A percentile compares a stretch with the other conserved stretches of the same genome.
Conservation (phyloP, 2,329 filamentous ascomycete species). For the Fusarium mexicanum region DNA sequence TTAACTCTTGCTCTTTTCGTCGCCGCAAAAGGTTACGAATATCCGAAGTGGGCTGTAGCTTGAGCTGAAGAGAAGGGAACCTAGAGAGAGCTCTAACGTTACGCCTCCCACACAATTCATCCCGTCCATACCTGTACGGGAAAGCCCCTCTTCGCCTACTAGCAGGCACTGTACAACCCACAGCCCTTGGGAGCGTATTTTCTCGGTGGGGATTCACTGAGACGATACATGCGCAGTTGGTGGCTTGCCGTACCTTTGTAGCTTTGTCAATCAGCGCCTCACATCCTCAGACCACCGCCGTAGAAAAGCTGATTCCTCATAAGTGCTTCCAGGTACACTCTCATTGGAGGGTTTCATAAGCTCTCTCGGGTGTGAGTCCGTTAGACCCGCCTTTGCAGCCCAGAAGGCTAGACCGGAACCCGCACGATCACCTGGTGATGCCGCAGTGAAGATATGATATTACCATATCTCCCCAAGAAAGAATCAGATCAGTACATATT, state of each 20-base stretch:
- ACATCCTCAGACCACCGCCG: slow-evolving; percentile 35
- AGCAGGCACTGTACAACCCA: slow-evolving; percentile 15
- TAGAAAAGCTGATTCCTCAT: slow-evolving; percentile 6
- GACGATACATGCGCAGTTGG: slow-evolving; percentile 14
- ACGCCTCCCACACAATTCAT: slow-evolving; percentile 5
- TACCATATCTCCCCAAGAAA: neutral
- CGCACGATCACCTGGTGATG: slow-evolving; percentile 13
- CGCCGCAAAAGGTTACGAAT: slow-evolving; percentile 13
- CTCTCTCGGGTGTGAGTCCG: slow-evolving; percentile 20
- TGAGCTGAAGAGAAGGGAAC: slow-evolving; percentile 29
- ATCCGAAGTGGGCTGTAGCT: slow-evolving; percentile 36
- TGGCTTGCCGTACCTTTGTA: slow-evolving; percentile 16
- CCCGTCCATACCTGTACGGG: neutral
- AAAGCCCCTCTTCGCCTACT: slow-evolving; percentile 12
- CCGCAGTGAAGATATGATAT: neutral
- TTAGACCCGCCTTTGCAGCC: slow-evolving; percentile 24
- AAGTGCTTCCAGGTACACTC: slow-evolving; percentile 10
- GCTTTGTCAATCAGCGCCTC: slow-evolving; percentile 3
- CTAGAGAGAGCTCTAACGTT: neutral
- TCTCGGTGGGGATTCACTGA: neutral
- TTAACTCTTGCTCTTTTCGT: neutral
- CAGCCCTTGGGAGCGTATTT: slow-evolving; percentile 17
- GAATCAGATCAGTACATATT: neutral
- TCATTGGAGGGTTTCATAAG: slow-evolving; percentile 31
- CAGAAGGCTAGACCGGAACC: neutral